A percentile compares a stretch with the other conserved stretches of the same genome.
phyloP scores from a whole-genome alignment of 2,329 filamentous ascomycete species.

The Gnomoniopsis sp. region DNA sequence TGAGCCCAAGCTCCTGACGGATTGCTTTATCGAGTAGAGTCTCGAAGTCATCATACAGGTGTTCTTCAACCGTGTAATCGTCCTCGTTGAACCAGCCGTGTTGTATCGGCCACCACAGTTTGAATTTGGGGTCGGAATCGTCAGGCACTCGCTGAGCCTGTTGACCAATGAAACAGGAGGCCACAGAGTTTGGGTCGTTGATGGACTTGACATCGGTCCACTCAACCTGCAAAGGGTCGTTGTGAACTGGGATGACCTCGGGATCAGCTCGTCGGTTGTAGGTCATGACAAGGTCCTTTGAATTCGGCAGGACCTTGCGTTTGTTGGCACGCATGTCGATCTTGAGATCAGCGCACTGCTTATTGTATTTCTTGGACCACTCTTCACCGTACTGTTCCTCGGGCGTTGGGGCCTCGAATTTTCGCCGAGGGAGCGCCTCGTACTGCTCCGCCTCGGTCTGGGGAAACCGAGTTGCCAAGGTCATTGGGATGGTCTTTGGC shows the following conservation, averaged over 20 bases:
- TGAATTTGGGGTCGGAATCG: slow-evolving; percentile 83
- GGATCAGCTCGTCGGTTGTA: slow-evolving; percentile 83
- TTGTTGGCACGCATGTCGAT: slow-evolving; percentile 90
- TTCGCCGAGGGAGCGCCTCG: slow-evolving; percentile 71
- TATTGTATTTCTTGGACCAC: slow-evolving; percentile 69
- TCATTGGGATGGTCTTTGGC: slow-evolving; percentile 91
- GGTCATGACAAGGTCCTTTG: slow-evolving; percentile 90
- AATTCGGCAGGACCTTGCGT: slow-evolving; percentile 92
- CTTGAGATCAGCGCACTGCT: slow-evolving; percentile 84
- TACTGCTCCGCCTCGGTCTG: slow-evolving; percentile 81
- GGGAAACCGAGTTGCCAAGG: slow-evolving; percentile 74
- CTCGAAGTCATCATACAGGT: slow-evolving; percentile 83
- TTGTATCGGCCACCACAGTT: slow-evolving; percentile 87
- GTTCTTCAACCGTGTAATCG: slow-evolving; percentile 76
- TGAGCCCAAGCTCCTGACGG: slow-evolving; percentile 76
- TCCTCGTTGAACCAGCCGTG: slow-evolving; percentile 86
- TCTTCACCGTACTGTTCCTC: slow-evolving; percentile 90
- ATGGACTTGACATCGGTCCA: slow-evolving; percentile 80
- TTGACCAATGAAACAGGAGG: slow-evolving; percentile 72
- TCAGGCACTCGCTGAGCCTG: slow-evolving; percentile 86
- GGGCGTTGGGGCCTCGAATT: slow-evolving; percentile 55
- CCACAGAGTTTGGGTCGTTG: slow-evolving; percentile 59
- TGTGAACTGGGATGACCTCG: slow-evolving; percentile 89
- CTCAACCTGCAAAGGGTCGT: slow-evolving; percentile 88
- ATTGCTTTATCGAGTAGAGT: slow-evolving; percentile 84